Evolutionary conservation across 306 rosid genomes (phyloP).

Genomic region (Potentilla sterilis): DNA sequence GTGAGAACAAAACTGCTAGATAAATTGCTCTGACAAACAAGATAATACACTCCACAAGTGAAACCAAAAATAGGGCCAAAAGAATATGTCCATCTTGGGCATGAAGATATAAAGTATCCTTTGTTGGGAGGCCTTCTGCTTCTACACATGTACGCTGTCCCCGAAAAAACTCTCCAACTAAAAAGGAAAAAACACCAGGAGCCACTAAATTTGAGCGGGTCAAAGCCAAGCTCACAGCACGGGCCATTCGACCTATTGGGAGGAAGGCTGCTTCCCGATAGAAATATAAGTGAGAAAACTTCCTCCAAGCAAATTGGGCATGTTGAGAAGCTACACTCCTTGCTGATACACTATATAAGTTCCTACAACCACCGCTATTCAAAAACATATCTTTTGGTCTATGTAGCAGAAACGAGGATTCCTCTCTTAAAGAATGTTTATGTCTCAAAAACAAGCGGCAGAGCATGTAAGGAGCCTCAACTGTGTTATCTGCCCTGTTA

Average conservation of each 20-base stretch:
- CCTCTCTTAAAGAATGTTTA: slow-evolving; percentile 30
- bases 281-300: slow-evolving; percentile 42
- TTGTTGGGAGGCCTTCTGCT: slow-evolving; percentile 49
- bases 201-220: slow-evolving; percentile 56
- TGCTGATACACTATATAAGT: slow-evolving; percentile 31
- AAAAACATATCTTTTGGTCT: slow-evolving; percentile 32
- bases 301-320: slow-evolving; percentile 56
- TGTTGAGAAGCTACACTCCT: slow-evolving; percentile 39
- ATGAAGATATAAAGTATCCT: slow-evolving; percentile 38
- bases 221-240: slow-evolving; percentile 66
- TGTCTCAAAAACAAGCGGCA: slow-evolving; percentile 30
- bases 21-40: slow-evolving; percentile 63
- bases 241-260: slow-evolving; percentile 56
- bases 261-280: slow-evolving; percentile 42
- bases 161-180: slow-evolving; percentile 55
- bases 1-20: slow-evolving; percentile 58
- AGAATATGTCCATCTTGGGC: slow-evolving; percentile 47
- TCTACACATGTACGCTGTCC: slow-evolving; percentile 36
- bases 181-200: slow-evolving; percentile 57
- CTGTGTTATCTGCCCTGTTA: slow-evolving; percentile 18
- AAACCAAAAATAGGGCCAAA: slow-evolving; percentile 43
- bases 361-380: slow-evolving; percentile 30
- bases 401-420: slow-evolving; percentile 32
- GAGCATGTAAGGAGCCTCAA: slow-evolving; percentile 29
- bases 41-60: slow-evolving; percentile 46